Conservation (phyloP, 139 green algal genomes). For the Prasinococcaceae sp. region DNA sequence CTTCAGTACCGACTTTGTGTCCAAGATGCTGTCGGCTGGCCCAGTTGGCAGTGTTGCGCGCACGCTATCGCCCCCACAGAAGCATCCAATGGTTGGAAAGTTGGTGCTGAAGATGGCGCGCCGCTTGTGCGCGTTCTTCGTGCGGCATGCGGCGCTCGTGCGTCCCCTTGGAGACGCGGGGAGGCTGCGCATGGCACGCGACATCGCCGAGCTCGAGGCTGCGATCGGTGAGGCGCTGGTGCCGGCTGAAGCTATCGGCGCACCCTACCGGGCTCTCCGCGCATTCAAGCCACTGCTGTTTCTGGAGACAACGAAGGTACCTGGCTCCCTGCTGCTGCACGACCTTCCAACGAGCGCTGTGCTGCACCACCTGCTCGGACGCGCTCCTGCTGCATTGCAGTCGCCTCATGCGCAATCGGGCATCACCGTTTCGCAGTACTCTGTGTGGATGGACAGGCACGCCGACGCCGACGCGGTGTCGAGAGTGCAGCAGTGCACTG, state of each 20-base stretch:
- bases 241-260: slow-evolving; percentile 41
- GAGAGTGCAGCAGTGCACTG: slow-evolving; percentile 3
- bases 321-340: slow-evolving; percentile 18
- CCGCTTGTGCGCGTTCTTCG: slow-evolving; percentile 70
- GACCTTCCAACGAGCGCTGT: slow-evolving; percentile 55
- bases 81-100: too few relatives aligned
- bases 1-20: too few relatives aligned
- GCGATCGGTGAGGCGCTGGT: slow-evolving; percentile 28
- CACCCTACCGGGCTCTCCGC: slow-evolving; percentile 39
- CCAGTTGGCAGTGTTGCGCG: neutral
- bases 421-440: slow-evolving; percentile 67
- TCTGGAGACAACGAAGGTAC: slow-evolving; percentile 16
- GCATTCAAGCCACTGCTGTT: slow-evolving; percentile 58
- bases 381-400: slow-evolving; percentile 41
- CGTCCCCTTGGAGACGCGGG: slow-evolving; percentile 45
- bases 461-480: slow-evolving; percentile 25
- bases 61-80: too few relatives aligned
- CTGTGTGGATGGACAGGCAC: slow-evolving; percentile 81
- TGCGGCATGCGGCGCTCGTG: slow-evolving; percentile 72
- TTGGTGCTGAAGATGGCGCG: slow-evolving; percentile 59
- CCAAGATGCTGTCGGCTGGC: neutral
- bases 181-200: slow-evolving; percentile 53
- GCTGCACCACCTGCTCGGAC: slow-evolving; percentile 74
- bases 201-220: slow-evolving; percentile 75
- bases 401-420: slow-evolving; percentile 52